Conservation (phyloP, 1,284 basidiomycete species). For the Naganishia sp. region DNA sequence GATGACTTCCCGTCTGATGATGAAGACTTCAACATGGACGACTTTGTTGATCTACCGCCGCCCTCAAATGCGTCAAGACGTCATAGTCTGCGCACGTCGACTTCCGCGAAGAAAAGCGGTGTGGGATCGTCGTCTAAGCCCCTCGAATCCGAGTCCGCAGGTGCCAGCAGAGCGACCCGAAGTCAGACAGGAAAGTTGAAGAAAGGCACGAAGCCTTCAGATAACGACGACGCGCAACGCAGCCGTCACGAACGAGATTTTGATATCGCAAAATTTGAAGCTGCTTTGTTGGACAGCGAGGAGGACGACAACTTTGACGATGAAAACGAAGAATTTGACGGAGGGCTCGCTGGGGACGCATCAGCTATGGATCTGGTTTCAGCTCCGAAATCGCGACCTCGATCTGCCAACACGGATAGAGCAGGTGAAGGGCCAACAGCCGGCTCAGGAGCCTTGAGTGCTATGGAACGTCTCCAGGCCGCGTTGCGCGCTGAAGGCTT, state of each 20-base stretch:
- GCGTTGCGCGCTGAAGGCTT: conserved; percentile 20
- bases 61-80: background rate
- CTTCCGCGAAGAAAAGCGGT: conserved; percentile 13
- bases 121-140: background rate
- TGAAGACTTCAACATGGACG: conserved; percentile 20
- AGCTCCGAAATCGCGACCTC: conserved; percentile 38
- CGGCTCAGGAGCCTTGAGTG: conserved; percentile 68
- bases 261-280: conserved; percentile 40
- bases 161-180: conserved; percentile 5
- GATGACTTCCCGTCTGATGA: conserved; percentile 4
- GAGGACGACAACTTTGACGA: conserved; percentile 54
- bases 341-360: conserved; percentile 56
- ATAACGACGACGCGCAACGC: conserved; percentile 69
- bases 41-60: conserved; percentile 1
- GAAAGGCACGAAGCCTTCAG: conserved; percentile 63
- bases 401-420: conserved; percentile 58
- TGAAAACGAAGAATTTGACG: conserved; percentile 54
- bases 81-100: background rate
- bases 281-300: conserved; percentile 56
- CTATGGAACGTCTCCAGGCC: conserved; percentile 61
- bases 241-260: conserved; percentile 66
- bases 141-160: background rate
- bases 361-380: too few relatives aligned
- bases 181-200: conserved; percentile 21
- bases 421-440: conserved; percentile 59